Percentiles rank a stretch among this genome's conserved stretches.
Conservation (phyloP, 2,329 filamentous ascomycete species). For the Beauveria varroae region DNA sequence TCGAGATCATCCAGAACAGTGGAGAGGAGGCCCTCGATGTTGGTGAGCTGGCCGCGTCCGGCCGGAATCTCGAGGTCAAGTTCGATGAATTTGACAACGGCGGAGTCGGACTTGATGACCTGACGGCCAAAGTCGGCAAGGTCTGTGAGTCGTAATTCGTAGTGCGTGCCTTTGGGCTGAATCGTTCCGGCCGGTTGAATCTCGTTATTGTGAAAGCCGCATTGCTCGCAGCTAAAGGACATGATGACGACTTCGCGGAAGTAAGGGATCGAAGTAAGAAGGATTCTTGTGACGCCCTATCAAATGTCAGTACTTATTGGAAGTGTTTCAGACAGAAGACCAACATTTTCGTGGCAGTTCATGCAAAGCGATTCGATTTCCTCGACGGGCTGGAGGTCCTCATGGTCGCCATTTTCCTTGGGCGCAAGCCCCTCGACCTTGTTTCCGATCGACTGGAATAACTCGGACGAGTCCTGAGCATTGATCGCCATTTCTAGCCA, state of each 20-base stretch:
- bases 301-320: slow-evolving; percentile 14
- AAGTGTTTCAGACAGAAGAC: slow-evolving; percentile 16
- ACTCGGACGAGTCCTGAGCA: slow-evolving; percentile 37
- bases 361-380: slow-evolving; percentile 76
- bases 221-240: slow-evolving; percentile 91
- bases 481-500: slow-evolving; percentile 34
- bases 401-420: slow-evolving; percentile 29
- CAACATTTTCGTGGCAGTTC: slow-evolving; percentile 74
- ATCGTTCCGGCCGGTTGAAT: slow-evolving; percentile 89
- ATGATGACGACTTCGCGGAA: slow-evolving; percentile 97
- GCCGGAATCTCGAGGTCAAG: slow-evolving; percentile 89
- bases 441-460: slow-evolving; percentile 56
- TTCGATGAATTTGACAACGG: slow-evolving; percentile 79
- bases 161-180: slow-evolving; percentile 79
- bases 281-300: slow-evolving; percentile 74
- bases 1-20: slow-evolving; percentile 75
- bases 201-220: slow-evolving; percentile 83
- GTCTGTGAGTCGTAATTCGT: slow-evolving; percentile 69
- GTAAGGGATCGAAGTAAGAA: slow-evolving; percentile 89
- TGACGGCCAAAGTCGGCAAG: slow-evolving; percentile 73
- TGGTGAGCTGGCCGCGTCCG: slow-evolving; percentile 85
- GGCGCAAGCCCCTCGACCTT: slow-evolving; percentile 48
- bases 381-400: slow-evolving; percentile 51
- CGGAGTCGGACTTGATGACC: slow-evolving; percentile 87
- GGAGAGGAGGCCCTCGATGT: slow-evolving; percentile 79